Percentiles rank a stretch among this genome's conserved stretches.
These are phyloP conservation scores for Parsonsia alboflavescens DNA, from an alignment of 257 asterid species.

Conservation along the genomic window DNA sequence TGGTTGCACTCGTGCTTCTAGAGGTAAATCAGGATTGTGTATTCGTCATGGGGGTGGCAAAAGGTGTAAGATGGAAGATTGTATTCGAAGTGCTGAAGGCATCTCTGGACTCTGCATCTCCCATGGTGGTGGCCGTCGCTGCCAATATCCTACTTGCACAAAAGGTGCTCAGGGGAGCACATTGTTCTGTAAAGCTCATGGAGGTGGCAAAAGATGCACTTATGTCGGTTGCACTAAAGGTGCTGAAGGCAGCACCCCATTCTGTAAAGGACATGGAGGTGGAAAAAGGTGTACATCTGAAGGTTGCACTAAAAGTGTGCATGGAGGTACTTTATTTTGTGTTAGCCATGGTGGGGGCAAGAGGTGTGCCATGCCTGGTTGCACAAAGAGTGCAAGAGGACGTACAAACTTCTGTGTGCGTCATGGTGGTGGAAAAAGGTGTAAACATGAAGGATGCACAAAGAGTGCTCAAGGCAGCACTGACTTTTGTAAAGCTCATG, in stretches of 20 bases:
- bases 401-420: constrained; percentile 54
- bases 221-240: constrained; percentile 57
- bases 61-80: constrained; percentile 50
- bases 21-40: constrained; percentile 56
- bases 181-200: constrained; percentile 55
- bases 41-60: constrained; percentile 72
- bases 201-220: constrained; percentile 61
- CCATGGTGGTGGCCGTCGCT: constrained; percentile 62
- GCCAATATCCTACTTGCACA: constrained; percentile 45
- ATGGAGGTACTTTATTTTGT: constrained; percentile 59
- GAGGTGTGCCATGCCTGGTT: constrained; percentile 44
- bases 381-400: constrained; percentile 62
- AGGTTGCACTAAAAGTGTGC: constrained; percentile 57
- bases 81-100: constrained; percentile 58
- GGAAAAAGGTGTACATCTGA: constrained; percentile 57
- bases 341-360: constrained; percentile 64
- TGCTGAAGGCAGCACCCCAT: constrained; percentile 61
- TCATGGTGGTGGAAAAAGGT: constrained; percentile 76
- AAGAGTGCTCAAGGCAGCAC: constrained; percentile 73
- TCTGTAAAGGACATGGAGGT: constrained; percentile 63
- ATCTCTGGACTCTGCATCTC: constrained; percentile 57
- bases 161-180: constrained; percentile 72
- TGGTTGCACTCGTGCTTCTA: constrained; percentile 54
- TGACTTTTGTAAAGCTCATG: constrained; percentile 55
- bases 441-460: constrained; percentile 43